phyloP scores from a whole-genome alignment of 2,329 filamentous ascomycete genomes.

The Magnaporthiopsis incrustans region DNA sequence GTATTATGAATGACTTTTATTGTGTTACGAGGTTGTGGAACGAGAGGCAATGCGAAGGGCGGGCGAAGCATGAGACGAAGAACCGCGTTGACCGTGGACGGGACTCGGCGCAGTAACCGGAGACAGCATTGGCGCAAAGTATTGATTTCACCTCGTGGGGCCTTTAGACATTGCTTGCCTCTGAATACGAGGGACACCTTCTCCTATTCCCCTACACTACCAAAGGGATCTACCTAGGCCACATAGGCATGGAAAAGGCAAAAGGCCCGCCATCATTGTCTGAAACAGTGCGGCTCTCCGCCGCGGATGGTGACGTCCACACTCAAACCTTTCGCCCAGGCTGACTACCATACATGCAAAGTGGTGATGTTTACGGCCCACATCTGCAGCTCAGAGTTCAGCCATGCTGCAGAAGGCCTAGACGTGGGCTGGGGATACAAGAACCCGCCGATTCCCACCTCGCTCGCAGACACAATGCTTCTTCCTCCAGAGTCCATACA shows the following conservation, averaged over 20 bases:
- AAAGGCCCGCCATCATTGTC: too few relatives aligned
- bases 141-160: background rate
- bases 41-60: background rate
- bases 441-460: background rate
- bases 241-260: too few relatives aligned
- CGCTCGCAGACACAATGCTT: too few relatives aligned
- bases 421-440: background rate
- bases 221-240: too few relatives aligned
- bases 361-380: background rate
- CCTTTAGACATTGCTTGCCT: background rate
- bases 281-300: too few relatives aligned
- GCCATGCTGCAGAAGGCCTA: background rate
- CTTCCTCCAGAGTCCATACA: background rate
- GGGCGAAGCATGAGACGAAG: background rate
- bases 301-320: too few relatives aligned
- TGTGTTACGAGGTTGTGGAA: background rate
- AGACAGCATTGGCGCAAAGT: background rate
- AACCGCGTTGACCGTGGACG: background rate
- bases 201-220: background rate
- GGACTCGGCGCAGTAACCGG: background rate
- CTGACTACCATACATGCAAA: too few relatives aligned
- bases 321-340: too few relatives aligned
- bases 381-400: background rate
- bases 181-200: background rate
- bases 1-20: background rate